These are phyloP conservation scores for Ballota nigra DNA, from an alignment of 257 asterid genomes.

Conservation along the genomic window DNA sequence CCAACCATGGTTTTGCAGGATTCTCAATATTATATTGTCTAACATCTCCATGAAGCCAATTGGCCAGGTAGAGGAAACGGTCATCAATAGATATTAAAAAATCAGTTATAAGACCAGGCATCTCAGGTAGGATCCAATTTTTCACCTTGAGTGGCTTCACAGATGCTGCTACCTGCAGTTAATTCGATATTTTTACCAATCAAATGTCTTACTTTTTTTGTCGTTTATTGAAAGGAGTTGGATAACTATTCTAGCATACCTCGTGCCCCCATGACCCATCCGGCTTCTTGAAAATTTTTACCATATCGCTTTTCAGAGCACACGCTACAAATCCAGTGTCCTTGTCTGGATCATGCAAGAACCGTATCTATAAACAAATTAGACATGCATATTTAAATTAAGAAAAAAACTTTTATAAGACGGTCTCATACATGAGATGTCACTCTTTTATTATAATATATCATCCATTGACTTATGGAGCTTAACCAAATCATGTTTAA, in stretches of 20 bases:
- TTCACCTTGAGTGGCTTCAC: constrained; percentile 72
- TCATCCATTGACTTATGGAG: too few relatives aligned
- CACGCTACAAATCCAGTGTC: constrained; percentile 90
- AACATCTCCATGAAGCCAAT: constrained; percentile 97
- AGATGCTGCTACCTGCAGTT: constrained; percentile 50
- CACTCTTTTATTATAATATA: too few relatives aligned
- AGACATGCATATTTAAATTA: background rate
- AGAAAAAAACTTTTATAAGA: too few relatives aligned
- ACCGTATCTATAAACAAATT: constrained; percentile 49
- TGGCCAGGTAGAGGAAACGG: constrained; percentile 62
- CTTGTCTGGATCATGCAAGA: constrained; percentile 82
- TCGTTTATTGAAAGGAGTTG: background rate
- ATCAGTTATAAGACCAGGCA: constrained; percentile 87
- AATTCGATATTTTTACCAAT: background rate
- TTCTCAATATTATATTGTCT: constrained; percentile 84
- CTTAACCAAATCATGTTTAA: too few relatives aligned
- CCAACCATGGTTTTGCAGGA: constrained; percentile 55
- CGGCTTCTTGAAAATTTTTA: constrained; percentile 72
- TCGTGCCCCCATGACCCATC: constrained; percentile 85
- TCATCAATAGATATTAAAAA: too few relatives aligned
- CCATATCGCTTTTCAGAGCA: constrained; percentile 83
- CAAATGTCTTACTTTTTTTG: background rate
- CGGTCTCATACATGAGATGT: too few relatives aligned
- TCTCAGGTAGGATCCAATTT: constrained; percentile 82
- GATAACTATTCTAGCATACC: constrained; percentile 37